These are phyloP conservation scores for Veloboletus limbatus DNA, from an alignment of 1,284 basidiomycete genomes.

Conservation along the genomic window DNA sequence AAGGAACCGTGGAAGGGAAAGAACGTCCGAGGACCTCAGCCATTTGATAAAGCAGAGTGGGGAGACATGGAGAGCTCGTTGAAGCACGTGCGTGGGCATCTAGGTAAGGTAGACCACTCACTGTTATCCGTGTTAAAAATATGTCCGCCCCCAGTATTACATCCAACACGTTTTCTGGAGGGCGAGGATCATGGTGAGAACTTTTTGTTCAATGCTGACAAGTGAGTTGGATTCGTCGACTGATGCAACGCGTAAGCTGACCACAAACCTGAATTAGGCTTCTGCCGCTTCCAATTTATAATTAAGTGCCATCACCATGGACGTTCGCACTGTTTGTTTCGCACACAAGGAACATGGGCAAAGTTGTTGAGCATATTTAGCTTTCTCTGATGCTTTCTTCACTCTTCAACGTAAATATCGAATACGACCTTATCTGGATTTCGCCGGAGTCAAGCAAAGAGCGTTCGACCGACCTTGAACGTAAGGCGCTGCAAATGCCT, in stretches of 20 bases:
- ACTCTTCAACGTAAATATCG: constrained; percentile 19
- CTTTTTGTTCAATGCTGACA: constrained; percentile 89
- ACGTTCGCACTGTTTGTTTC: neutral
- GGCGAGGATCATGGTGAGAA: constrained; percentile 84
- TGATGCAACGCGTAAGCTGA: constrained; percentile 4
- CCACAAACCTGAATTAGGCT: constrained; percentile 30
- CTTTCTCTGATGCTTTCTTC: neutral
- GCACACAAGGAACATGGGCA: constrained; percentile 2
- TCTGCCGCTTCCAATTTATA: constrained; percentile 56
- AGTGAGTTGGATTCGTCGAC: constrained; percentile 40
- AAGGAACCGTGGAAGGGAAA: constrained; percentile 25
- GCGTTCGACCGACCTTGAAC: constrained; percentile 19
- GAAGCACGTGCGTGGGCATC: constrained; percentile 74
- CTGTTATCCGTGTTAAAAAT: neutral
- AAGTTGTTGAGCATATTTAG: constrained; percentile 1
- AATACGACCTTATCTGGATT: constrained; percentile 19
- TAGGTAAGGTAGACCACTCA: constrained; percentile 56
- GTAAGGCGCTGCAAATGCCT: constrained; percentile 8
- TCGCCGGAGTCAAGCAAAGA: neutral
- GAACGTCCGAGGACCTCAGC: constrained; percentile 53
- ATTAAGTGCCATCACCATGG: constrained; percentile 29
- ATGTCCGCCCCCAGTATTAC: constrained; percentile 53
- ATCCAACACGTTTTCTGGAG: constrained; percentile 82
- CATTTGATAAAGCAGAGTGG: constrained; percentile 78
- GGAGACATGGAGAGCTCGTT: constrained; percentile 87